Conservation (phyloP, 2,329 filamentous ascomycete species). For the Podosphaera xanthii region DNA sequence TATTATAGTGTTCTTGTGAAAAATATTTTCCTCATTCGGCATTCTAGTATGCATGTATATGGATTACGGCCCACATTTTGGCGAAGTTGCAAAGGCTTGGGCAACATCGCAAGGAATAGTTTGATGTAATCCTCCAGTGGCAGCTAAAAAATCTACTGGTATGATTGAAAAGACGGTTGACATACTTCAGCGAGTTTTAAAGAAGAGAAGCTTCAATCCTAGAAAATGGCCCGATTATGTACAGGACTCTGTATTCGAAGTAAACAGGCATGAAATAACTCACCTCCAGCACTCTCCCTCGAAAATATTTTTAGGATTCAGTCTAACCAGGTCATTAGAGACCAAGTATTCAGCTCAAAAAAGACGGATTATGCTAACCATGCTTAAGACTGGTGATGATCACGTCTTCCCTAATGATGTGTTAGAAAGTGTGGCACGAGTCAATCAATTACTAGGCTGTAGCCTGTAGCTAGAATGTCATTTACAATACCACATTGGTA, state of each 20-base stretch:
- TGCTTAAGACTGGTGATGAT: not conserved
- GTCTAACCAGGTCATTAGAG: not conserved
- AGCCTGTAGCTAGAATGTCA: too few relatives aligned
- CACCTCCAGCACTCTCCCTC: not conserved
- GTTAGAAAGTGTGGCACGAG: too few relatives aligned
- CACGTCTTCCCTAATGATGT: not conserved
- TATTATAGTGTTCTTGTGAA: not conserved
- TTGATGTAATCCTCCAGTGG: not conserved
- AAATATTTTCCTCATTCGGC: not conserved
- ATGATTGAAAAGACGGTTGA: not conserved
- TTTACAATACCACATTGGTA: too few relatives aligned
- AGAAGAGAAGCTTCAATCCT: too few relatives aligned
- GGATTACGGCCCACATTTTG: too few relatives aligned
- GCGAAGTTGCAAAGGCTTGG: too few relatives aligned
- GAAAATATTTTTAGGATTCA: not conserved
- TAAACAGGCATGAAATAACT: not conserved
- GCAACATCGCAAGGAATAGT: too few relatives aligned
- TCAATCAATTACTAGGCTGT: too few relatives aligned
- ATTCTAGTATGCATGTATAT: not conserved
- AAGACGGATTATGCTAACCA: not conserved
- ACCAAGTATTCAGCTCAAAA: not conserved
- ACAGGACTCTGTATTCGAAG: not conserved
- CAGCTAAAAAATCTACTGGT: not conserved
- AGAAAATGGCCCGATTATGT: not conserved
- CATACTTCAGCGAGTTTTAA: too few relatives aligned